A percentile compares a stretch with the other conserved stretches of the same genome.
Conservation (phyloP, 768 basidiomycete genomes). For the Lactifluus hygrophoroides region DNA sequence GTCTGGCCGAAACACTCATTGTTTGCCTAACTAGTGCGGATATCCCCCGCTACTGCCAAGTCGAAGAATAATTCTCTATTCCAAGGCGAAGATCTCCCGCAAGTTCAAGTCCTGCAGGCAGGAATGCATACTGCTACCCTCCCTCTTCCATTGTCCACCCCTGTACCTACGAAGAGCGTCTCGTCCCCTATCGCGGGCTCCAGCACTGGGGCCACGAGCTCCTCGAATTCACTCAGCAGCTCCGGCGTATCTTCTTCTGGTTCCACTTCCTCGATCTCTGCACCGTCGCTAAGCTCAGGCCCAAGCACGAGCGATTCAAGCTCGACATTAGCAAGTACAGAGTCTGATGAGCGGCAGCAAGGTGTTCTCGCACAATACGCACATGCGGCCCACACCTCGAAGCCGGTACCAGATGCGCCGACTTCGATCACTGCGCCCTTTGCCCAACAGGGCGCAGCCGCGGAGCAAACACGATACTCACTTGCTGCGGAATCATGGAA, state of each 20-base stretch:
- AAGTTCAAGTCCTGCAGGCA: conserved; percentile 16
- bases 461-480: conserved; percentile 40
- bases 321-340: conserved; percentile 39
- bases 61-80: conserved; percentile 55
- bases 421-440: conserved; percentile 34
- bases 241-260: conserved; percentile 33
- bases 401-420: conserved; percentile 7
- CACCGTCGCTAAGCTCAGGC: conserved; percentile 26
- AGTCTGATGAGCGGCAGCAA: conserved; percentile 45
- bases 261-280: conserved; percentile 31
- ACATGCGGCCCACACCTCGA: conserved; percentile 2
- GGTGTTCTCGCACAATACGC: conserved; percentile 34
- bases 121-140: conserved; percentile 33
- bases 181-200: conserved; percentile 57
- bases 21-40: conserved; percentile 55
- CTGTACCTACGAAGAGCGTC: conserved; percentile 50
- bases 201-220: conserved; percentile 14
- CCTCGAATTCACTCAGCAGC: conserved; percentile 23
- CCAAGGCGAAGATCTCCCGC: conserved; percentile 18
- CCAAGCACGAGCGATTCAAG: conserved; percentile 43
- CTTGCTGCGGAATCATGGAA: conserved; percentile 75
- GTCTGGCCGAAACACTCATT: conserved; percentile 19
- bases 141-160: conserved; percentile 40
- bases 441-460: conserved; percentile 37
- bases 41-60: conserved; percentile 84